Evolutionary conservation across 2,329 filamentous ascomycete species (phyloP).

Genomic region (Trichophyton simii): DNA sequence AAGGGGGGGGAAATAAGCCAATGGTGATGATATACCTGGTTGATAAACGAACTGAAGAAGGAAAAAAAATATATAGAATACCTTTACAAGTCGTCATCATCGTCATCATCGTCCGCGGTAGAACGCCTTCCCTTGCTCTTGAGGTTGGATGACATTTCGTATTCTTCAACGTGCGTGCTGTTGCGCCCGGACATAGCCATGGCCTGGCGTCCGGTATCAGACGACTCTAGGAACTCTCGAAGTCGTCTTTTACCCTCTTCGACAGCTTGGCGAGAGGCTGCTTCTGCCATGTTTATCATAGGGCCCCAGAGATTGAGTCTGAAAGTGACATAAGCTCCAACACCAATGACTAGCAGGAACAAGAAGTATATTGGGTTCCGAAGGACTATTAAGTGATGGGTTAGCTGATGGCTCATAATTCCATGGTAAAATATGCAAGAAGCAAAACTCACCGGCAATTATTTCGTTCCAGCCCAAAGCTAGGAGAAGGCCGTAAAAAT

Average conservation of each 20-base stretch:
- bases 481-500: constrained; percentile 82
- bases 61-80: not conserved
- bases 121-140: not conserved
- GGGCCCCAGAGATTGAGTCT: constrained; percentile 91
- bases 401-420: constrained; percentile 1
- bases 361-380: constrained; percentile 90
- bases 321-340: constrained; percentile 79
- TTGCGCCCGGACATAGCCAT: constrained; percentile 54
- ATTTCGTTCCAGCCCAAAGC: constrained; percentile 99
- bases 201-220: constrained; percentile 72
- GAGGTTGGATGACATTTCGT: constrained; percentile 42
- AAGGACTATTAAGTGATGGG: constrained; percentile 48
- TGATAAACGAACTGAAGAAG: not conserved
- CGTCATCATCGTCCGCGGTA: constrained; percentile 9
- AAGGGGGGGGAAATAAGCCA: not conserved
- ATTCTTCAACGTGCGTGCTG: constrained; percentile 35
- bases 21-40: not conserved
- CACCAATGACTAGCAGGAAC: constrained; percentile 62
- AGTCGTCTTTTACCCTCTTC: constrained; percentile 87
- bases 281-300: constrained; percentile 89
- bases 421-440: not conserved
- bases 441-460: constrained; percentile 58
- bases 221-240: constrained; percentile 76
- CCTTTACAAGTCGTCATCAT: constrained; percentile 9
- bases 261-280: constrained; percentile 70